Evolutionary conservation across 1,139 yeast genomes (phyloP).

Genomic region (Blastobotrys ciferrii): DNA sequence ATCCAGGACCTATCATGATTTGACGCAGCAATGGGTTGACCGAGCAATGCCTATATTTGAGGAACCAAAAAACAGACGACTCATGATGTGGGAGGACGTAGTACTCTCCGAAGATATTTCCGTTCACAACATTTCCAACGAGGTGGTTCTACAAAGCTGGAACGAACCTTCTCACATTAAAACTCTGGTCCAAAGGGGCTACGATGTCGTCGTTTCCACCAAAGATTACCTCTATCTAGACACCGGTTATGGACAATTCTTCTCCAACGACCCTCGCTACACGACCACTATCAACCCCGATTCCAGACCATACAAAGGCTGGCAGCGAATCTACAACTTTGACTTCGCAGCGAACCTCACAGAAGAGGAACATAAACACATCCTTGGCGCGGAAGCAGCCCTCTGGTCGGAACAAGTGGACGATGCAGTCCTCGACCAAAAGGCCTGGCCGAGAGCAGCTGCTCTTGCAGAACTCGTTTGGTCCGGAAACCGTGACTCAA

Average conservation of each 20-base stretch:
- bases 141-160: slow-evolving; percentile 47
- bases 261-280: slow-evolving; percentile 43
- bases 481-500: slow-evolving; percentile 43
- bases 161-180: slow-evolving; percentile 35
- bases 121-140: slow-evolving; percentile 33
- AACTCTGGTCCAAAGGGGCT: slow-evolving; percentile 40
- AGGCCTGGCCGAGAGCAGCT: slow-evolving; percentile 48
- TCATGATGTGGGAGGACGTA: slow-evolving; percentile 51
- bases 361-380: slow-evolving; percentile 33
- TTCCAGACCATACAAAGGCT: slow-evolving; percentile 43
- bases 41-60: slow-evolving; percentile 40
- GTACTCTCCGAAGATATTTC: slow-evolving; percentile 27
- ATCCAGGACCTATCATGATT: slow-evolving; percentile 36
- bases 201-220: slow-evolving; percentile 46
- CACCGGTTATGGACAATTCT: slow-evolving; percentile 49
- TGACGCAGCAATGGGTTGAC: slow-evolving; percentile 45
- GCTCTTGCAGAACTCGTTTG: slow-evolving; percentile 48
- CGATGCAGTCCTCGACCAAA: slow-evolving; percentile 38
- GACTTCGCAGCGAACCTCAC: slow-evolving; percentile 33
- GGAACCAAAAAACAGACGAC: slow-evolving; percentile 31
- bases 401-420: slow-evolving; percentile 48
- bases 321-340: slow-evolving; percentile 46
- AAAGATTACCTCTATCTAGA: slow-evolving; percentile 45
- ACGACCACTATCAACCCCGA: slow-evolving; percentile 31
- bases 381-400: slow-evolving; percentile 46